Evolutionary conservation across 2,329 filamentous ascomycete genomes (phyloP).

Genomic region (Podosphaera xanthii): DNA sequence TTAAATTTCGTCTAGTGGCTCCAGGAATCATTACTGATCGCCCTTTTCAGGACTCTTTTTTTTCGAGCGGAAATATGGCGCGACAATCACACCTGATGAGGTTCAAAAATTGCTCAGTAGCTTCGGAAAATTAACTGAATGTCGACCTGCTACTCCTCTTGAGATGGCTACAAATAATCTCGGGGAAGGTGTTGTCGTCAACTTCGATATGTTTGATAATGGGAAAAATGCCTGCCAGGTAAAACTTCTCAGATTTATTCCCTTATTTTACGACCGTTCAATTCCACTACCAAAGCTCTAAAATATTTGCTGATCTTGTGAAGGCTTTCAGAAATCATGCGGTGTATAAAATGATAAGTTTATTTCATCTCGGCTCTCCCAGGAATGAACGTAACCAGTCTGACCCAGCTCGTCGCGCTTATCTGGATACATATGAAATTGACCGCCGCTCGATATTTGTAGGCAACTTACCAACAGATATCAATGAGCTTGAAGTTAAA

Average conservation of each 20-base stretch:
- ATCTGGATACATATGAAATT: constrained; percentile 19
- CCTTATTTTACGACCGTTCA: not conserved
- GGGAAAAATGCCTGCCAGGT: constrained; percentile 26
- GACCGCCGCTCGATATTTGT: constrained; percentile 26
- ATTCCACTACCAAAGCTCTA: not conserved
- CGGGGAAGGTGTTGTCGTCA: constrained; percentile 21
- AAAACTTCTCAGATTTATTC: constrained; percentile 11
- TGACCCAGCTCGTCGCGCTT: constrained; percentile 6
- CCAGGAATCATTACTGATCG: not conserved
- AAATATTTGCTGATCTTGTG: constrained; percentile 1
- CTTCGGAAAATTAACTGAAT: constrained; percentile 22
- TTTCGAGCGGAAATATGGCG: constrained; percentile 21
- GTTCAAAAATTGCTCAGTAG: constrained; percentile 20
- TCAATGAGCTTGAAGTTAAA: constrained; percentile 18
- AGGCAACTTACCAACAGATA: constrained; percentile 21
- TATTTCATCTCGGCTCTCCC: not conserved
- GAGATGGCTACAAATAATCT: constrained; percentile 14
- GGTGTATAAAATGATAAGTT: constrained; percentile 11
- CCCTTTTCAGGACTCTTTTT: constrained; percentile 24
- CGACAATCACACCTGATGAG: constrained; percentile 21
- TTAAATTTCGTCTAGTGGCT: not conserved
- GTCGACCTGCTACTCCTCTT: constrained; percentile 8
- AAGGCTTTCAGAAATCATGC: constrained; percentile 14
- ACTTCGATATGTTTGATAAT: constrained; percentile 28
- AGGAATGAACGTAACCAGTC: not conserved